Evolutionary conservation across 2,329 filamentous ascomycete species (phyloP).

Genomic region (Coleophoma eucalyptorum): DNA sequence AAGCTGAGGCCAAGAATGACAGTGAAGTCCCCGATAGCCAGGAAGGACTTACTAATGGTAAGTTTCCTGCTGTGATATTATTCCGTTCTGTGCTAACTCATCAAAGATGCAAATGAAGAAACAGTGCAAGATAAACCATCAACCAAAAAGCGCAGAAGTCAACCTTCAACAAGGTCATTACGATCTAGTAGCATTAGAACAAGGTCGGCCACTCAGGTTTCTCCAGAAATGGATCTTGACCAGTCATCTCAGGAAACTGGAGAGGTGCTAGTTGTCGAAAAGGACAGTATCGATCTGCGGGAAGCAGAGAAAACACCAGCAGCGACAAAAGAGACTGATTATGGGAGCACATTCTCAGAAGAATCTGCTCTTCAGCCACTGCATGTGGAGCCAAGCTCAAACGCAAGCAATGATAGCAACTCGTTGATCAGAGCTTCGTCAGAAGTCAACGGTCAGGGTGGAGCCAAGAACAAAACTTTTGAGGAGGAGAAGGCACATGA

Average conservation of each 20-base stretch:
- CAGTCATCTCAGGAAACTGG: neutral
- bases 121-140: neutral
- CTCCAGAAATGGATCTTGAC: neutral
- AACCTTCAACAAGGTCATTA: neutral
- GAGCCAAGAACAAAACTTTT: neutral
- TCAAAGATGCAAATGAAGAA: neutral
- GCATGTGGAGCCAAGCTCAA: neutral
- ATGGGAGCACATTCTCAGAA: neutral
- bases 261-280: neutral
- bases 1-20: constrained; percentile 3
- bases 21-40: constrained; percentile 19
- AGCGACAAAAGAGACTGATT: neutral
- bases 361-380: neutral
- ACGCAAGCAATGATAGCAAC: neutral
- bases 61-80: constrained; percentile 3
- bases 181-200: too few species aligned
- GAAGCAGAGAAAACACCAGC: neutral
- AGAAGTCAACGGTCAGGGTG: neutral
- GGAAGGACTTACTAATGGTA: constrained; percentile 7
- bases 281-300: neutral
- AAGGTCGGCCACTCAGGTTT: too few species aligned
- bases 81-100: neutral
- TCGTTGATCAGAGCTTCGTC: neutral
- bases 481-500: neutral
- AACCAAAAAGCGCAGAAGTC: neutral